Evolutionary conservation across 352 stramenopile genomes (phyloP), one percentile per base, ranked within the genome.

Genomic region (Phytopythium oedochilum): DNA sequence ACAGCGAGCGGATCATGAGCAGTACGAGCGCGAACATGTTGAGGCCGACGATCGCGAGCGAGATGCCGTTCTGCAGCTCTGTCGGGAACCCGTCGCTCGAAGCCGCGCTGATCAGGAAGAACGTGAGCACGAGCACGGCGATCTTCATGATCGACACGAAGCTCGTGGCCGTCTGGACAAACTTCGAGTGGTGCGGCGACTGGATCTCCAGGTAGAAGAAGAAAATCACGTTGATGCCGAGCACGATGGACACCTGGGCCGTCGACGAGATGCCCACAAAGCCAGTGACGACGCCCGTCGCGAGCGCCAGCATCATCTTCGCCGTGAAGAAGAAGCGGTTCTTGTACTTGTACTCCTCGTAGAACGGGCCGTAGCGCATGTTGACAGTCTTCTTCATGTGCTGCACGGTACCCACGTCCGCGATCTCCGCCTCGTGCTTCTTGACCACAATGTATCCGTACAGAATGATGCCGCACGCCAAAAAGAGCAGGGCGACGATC

Each of bases 271-370:
- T 69, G 38, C 64, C 72, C n/a, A 82, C 72, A 58, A 68, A 86
- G 8, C 79, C 79, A 20, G 75, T 86, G 12, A 82, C 53, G 14
- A 83, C 74, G 52, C 77, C 79, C 3, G 77, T 86, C 36, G 78
- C 55, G 28, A 90, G 64, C 26, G 79, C 79, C 15, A 90, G 48
- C 66, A 86, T 75, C 77, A 90, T 84, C 64, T 91, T 92, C 45
- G 77, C 66, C 18, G 78, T 74, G 40, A 94, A 94, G 67, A 92
- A 94, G 70, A 78, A 92, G 34, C 82, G 84, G 64, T 88, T 86
- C 66, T 89, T 85, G 70, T 76, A 94, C 68, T 88, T 92, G 75
- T 92, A 92, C 68, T 94, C 82, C 53, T 94, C 84, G 61, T 94
- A 94, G 48, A 94, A 66, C 46, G 81, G 73, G 3, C 82, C 84